phyloP scores from a whole-genome alignment of 2,329 filamentous ascomycete genomes.

The Hymenoscyphus fructigenus region DNA sequence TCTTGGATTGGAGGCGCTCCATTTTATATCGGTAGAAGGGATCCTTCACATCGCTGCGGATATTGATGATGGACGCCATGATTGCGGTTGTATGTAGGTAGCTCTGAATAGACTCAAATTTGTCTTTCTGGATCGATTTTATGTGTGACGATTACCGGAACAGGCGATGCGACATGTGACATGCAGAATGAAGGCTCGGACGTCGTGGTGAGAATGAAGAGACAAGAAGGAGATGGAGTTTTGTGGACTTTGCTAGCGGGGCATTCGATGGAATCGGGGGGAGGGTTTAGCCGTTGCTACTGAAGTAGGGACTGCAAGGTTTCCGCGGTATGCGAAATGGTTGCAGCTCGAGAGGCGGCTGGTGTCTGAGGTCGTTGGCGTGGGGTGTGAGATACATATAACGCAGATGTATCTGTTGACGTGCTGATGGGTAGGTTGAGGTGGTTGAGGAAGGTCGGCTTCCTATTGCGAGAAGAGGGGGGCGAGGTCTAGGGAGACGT shows the following conservation, averaged over 20 bases:
- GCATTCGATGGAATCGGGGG: constrained; percentile 32
- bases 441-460: constrained; percentile 23
- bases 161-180: constrained; percentile 43
- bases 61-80: constrained; percentile 93
- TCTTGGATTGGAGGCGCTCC: constrained; percentile 97
- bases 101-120: constrained; percentile 20
- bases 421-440: constrained; percentile 34
- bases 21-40: constrained; percentile 99
- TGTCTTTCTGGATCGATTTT: constrained; percentile 20
- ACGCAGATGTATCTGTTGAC: constrained; percentile 38
- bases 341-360: constrained; percentile 92
- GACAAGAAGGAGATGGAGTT: constrained; percentile 49
- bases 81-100: constrained; percentile 47
- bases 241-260: constrained; percentile 44
- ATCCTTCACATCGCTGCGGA: constrained; percentile 96
- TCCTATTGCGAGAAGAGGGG: constrained; percentile 5
- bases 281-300: constrained; percentile 80
- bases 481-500: background rate
- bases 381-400: constrained; percentile 47
- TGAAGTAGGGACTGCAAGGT: constrained; percentile 85
- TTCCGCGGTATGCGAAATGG: constrained; percentile 94
- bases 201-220: constrained; percentile 19
- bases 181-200: constrained; percentile 39
- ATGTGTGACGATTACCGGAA: constrained; percentile 26
- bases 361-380: constrained; percentile 89